Conservation (phyloP, 192 early-diverging fungal species). For the Linnemannia hyalina region DNA sequence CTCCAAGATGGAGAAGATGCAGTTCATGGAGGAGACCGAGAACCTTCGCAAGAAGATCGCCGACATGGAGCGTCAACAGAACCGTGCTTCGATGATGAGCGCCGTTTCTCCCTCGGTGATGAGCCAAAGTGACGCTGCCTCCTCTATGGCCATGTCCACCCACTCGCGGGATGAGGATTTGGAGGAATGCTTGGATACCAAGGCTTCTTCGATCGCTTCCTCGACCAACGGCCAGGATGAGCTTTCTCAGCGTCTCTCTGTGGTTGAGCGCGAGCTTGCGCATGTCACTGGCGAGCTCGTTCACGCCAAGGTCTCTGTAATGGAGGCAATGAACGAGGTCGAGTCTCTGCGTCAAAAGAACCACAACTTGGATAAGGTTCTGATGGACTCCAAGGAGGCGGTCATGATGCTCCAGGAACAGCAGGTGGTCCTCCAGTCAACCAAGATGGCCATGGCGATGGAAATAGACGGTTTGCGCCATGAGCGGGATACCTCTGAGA, state of each 20-base stretch:
- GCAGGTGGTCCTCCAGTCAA: slow-evolving; percentile 37
- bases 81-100: slow-evolving; percentile 57
- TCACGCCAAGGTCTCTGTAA: slow-evolving; percentile 46
- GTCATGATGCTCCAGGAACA: slow-evolving; percentile 46
- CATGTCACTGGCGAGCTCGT: slow-evolving; percentile 52
- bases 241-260: slow-evolving; percentile 25
- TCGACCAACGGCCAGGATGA: slow-evolving; percentile 21
- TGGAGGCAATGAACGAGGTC: slow-evolving; percentile 57
- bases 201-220: slow-evolving; percentile 39
- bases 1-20: slow-evolving; percentile 67
- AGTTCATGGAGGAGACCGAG: slow-evolving; percentile 64
- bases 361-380: slow-evolving; percentile 37
- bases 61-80: slow-evolving; percentile 62
- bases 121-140: slow-evolving; percentile 52
- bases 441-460: slow-evolving; percentile 52
- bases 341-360: slow-evolving; percentile 47
- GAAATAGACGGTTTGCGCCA: slow-evolving; percentile 46
- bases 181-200: slow-evolving; percentile 18
- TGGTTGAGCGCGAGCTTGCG: slow-evolving; percentile 37
- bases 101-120: slow-evolving; percentile 40
- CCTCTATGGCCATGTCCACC: slow-evolving; percentile 34
- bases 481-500: slow-evolving; percentile 39
- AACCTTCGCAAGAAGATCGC: slow-evolving; percentile 62
- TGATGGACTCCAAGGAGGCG: slow-evolving; percentile 55
- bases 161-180: slow-evolving; percentile 39